Evolutionary conservation across 164 flowering plant genomes (phyloP), one percentile per base, ranked within the genome.

Genomic region (Saururus chinensis): DNA sequence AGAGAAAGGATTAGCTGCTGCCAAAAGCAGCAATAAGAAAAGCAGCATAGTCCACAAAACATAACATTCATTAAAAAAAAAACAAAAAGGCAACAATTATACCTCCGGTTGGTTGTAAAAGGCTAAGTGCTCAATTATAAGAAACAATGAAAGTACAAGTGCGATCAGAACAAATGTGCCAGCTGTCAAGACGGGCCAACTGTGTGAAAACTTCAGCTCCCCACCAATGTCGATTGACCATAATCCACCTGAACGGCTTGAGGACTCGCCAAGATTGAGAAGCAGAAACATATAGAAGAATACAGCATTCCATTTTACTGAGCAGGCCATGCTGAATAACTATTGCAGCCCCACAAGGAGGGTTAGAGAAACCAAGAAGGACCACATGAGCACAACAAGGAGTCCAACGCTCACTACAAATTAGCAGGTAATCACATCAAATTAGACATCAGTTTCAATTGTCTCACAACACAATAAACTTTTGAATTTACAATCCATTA

Each of bases 31-130:
- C 23, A 58, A 35, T 26, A 58, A 24, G 12, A 35, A 25, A 58
- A 58, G 14, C n/a, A 57, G 26, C 6, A 0, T 37, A 65, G 45
- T 51, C 14, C 40, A 48, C 26, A 58, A 19, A 58, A 53, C 24
- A 37, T 20, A 45, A 52, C 14, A 45, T 30, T 2, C 6, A 6
- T 2, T 19, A 0, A 19, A n/a, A 21, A 30, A 53, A 51, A 68
- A 60, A 60, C 11, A 66, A 45, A 52, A 70, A 66, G 65, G 74
- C 62, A 41, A 63, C 68, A 66, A 67, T 73, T 62, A 40, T 64
- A 90, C 99, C 99, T 90, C 97, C 37, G 99, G 97, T 64, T 85
- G 92, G 77, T 93, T 84, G 73, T 90, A 93, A 17, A 92, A 82
- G 75, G 92, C 84, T 65, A 93, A 72, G 75, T 90, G 99, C 82